phyloP scores from a whole-genome alignment of 2,329 filamentous ascomycete species.

The Fusarium sp. region DNA sequence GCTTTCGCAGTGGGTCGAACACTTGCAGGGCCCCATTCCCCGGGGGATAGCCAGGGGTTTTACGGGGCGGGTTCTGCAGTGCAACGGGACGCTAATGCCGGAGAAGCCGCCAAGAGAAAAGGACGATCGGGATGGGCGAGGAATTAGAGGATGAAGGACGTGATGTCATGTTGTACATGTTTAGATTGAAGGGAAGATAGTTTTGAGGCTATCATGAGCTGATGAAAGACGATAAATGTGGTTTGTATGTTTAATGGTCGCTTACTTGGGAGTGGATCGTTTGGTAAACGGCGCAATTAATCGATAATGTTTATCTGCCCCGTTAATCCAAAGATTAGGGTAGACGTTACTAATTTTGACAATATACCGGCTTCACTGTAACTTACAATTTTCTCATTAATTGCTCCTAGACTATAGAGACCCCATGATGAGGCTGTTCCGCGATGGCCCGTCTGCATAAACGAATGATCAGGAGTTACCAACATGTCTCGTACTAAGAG shows the following conservation, averaged over 20 bases:
- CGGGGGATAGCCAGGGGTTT: slow-evolving; percentile 34
- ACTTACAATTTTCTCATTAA: no score
- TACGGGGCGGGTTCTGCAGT: slow-evolving; percentile 26
- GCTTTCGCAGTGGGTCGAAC: slow-evolving; percentile 21
- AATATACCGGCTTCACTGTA: no score
- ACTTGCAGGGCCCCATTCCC: slow-evolving; percentile 11
- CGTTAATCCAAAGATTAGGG: background rate
- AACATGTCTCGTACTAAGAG: background rate
- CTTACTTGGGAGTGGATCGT: background rate
- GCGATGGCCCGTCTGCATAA: no score
- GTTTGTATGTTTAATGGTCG: background rate
- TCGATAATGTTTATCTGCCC: background rate
- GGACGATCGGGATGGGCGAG: slow-evolving; percentile 3
- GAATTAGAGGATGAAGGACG: background rate
- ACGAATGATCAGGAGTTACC: no score
- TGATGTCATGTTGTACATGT: slow-evolving; percentile 24
- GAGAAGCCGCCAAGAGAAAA: slow-evolving; percentile 23
- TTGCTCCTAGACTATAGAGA: no score
- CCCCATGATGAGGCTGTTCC: no score
- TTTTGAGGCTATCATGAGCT: background rate
- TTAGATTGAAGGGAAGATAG: background rate
- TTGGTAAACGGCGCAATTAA: background rate
- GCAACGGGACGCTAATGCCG: slow-evolving; percentile 26
- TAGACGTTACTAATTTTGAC: no score
- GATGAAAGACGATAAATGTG: background rate